Conservation (phyloP, 1,284 basidiomycete genomes). For the Tylopilus orsonianus region DNA sequence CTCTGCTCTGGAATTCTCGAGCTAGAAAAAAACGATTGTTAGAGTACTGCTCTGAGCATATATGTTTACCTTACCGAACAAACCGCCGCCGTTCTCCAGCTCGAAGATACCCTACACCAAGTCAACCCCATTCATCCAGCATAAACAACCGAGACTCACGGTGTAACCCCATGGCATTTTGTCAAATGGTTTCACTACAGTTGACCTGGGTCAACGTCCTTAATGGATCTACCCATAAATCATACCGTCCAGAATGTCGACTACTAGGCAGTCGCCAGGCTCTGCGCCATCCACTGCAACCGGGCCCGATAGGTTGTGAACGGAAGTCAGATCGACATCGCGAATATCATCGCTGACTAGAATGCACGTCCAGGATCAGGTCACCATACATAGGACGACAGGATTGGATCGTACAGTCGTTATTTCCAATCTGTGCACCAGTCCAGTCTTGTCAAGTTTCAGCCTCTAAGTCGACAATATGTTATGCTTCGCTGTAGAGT, state of each 20-base stretch:
- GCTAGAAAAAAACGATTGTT: constrained; percentile 37
- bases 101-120: constrained; percentile 65
- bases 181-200: constrained; percentile 63
- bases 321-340: constrained; percentile 61
- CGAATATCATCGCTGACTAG: constrained; percentile 67
- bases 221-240: neutral
- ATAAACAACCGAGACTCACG: constrained; percentile 33
- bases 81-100: constrained; percentile 70
- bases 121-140: neutral
- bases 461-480: neutral
- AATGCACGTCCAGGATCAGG: neutral
- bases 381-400: neutral
- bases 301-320: constrained; percentile 77
- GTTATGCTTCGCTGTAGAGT: neutral
- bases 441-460: constrained; percentile 59
- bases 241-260: constrained; percentile 73
- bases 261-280: constrained; percentile 76
- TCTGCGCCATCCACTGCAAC: constrained; percentile 73
- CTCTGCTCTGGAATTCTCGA: constrained; percentile 66
- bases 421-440: constrained; percentile 74
- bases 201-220: neutral
- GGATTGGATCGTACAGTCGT: constrained; percentile 52
- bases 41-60: neutral
- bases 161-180: constrained; percentile 84
- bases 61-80: constrained; percentile 51